Percentiles rank a stretch among this genome's conserved stretches.
These are phyloP conservation scores for Persicaria maculosa DNA, from an alignment of 148 eudicot genomes.

Conservation along the genomic window DNA sequence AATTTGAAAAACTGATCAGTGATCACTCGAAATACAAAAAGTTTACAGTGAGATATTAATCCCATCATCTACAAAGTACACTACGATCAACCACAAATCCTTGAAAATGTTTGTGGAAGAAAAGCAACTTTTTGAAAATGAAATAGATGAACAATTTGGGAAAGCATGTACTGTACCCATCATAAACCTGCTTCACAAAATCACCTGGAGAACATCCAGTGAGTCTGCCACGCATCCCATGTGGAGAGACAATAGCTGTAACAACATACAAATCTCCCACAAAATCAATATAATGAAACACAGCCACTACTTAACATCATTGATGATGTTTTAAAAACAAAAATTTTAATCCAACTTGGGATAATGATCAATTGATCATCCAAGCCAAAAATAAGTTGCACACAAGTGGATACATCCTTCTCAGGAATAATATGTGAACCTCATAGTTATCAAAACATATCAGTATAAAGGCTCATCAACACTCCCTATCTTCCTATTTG, in stretches of 20 bases:
- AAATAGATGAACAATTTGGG: not conserved
- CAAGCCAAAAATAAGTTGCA: not conserved
- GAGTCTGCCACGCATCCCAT: conserved; percentile 87
- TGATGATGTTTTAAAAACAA: not conserved
- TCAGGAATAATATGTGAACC: not conserved
- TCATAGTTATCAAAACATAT: no score
- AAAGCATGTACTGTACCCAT: conserved; percentile 37
- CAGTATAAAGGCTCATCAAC: no score
- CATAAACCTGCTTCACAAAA: conserved; percentile 81
- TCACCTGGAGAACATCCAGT: conserved; percentile 90
- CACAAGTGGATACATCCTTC: not conserved
- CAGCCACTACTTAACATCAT: not conserved
- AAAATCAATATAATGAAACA: not conserved
- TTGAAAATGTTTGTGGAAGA: not conserved
- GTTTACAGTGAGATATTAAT: not conserved
- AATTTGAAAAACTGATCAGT: not conserved
- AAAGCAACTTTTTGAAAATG: not conserved
- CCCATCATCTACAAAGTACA: not conserved
- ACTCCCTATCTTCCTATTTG: no score
- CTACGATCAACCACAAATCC: not conserved
- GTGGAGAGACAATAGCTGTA: conserved; percentile 85
- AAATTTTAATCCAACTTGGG: not conserved
- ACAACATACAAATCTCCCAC: conserved; percentile 10
- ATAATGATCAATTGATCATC: not conserved
- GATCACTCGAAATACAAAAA: not conserved